Base-by-base conservation (phyloP, 2,329 filamentous ascomycete genomes). In the Colletotrichum lindemuthianum region DNA sequence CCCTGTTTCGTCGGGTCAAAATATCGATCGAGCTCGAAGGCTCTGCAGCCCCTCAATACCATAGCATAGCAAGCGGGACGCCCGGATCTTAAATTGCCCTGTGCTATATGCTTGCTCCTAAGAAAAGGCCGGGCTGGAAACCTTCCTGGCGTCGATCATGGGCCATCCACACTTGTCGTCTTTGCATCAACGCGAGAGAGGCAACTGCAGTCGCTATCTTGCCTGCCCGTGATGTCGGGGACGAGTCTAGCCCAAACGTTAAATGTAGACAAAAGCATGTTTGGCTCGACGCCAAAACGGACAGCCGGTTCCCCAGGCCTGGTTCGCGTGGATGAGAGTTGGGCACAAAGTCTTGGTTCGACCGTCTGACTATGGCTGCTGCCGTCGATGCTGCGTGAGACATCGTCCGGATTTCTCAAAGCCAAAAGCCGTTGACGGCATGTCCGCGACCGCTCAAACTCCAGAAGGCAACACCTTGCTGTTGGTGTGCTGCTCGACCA, bases 371-470 rank as follows among this genome's bases (percentile, higher is more conserved):
- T 40, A 56, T 61, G 34, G 40, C 43, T 57, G 45, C 51, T 65
- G 58, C 51, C 51, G 56, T 52, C 24, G 45, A 65, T 58, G 36
- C 49, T 41, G 45, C 43, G 47, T 65, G 61, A 65, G 58, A 65
- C 61, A 65, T 56, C 58, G 58, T 61, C 58, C 43, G 45, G 52
- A 48, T 40, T 32, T 51, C 16, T 12, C 58, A 40, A 65, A 52
- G 61, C 58, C 43, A 61, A 56, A 64, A 65, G 45, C 61, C 61
- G 58, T 61, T 65, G 61, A 57, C 44, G 58, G 58, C 58, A 49
- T 52, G 45, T 52, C 32, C 37, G 37, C 47, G 34, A 51, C 11
- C 45, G 48, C 58, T 40, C 15, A 51, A 52, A 15, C 47, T 50
- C 37, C 37, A 48, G 15, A 39, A 45, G 33, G 41, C 12, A 37